phyloP scores from a whole-genome alignment of 2,329 filamentous ascomycete species.

The Monilinia fructicola region DNA sequence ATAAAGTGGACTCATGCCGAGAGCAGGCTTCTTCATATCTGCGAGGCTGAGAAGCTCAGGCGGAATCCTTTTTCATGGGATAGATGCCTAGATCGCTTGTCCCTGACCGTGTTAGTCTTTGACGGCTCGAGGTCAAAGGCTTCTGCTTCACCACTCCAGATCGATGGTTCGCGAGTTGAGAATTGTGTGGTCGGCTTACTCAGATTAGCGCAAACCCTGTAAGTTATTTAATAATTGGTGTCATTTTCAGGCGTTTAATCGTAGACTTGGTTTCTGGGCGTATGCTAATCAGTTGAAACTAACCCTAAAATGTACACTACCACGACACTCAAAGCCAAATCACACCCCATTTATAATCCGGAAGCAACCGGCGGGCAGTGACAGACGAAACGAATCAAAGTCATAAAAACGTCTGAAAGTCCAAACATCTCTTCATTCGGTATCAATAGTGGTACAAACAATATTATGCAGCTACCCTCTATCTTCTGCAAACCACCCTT shows the following conservation, averaged over 20 bases:
- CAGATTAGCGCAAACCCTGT: background rate
- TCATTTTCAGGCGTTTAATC: background rate
- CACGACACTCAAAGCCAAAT: background rate
- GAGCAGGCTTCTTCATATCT: background rate
- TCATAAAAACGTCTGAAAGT: background rate
- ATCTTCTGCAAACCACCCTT: constrained; percentile 7
- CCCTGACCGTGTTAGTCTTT: background rate
- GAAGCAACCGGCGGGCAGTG: background rate
- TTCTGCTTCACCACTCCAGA: background rate
- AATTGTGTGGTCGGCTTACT: constrained; percentile 4
- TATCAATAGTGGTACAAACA: background rate
- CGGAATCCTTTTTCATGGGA: constrained; percentile 14
- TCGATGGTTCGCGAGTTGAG: background rate
- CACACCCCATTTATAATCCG: background rate
- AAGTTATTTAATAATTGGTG: background rate
- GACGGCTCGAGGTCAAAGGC: background rate
- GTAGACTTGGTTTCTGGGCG: background rate
- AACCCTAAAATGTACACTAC: background rate
- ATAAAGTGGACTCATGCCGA: constrained; percentile 15
- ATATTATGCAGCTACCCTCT: constrained; percentile 5
- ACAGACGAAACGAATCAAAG: background rate
- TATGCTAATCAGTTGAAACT: background rate
- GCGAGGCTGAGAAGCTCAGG: constrained; percentile 17
- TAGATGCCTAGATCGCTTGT: background rate
- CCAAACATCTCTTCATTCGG: background rate